A percentile compares a stretch with the other conserved stretches of the same genome.
Evolutionary conservation across 106 monocot species (phyloP).

Genomic region (Vanilla planifolia): DNA sequence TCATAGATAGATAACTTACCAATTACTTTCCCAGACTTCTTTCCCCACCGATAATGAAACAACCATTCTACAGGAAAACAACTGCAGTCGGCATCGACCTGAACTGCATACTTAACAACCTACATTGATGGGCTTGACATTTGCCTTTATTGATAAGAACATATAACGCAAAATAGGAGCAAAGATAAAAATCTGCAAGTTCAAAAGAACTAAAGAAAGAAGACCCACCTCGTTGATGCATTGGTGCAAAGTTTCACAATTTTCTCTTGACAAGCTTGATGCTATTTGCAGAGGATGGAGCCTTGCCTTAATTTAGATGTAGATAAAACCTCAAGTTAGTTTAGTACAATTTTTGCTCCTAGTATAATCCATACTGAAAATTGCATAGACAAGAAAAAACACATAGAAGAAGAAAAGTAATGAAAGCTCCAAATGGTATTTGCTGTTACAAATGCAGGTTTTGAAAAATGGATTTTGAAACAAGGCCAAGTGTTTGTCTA

Average conservation of each 20-base stretch:
- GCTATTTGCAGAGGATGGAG: constrained; percentile 87
- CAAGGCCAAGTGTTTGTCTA: too few relatives aligned
- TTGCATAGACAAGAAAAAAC: too few relatives aligned
- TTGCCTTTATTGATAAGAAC: constrained; percentile 11
- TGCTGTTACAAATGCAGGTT: too few relatives aligned
- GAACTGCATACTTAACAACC: constrained; percentile 74
- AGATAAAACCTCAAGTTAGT: too few relatives aligned
- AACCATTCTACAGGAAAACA: constrained; percentile 78
- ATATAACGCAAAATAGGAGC: not conserved
- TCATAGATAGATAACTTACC: constrained; percentile 31
- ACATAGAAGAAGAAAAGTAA: too few relatives aligned
- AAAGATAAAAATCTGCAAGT: not conserved
- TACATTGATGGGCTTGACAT: constrained; percentile 35
- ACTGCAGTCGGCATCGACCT: constrained; percentile 60
- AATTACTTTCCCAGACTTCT: constrained; percentile 67
- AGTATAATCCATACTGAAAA: too few relatives aligned
- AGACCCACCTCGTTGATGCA: constrained; percentile 70
- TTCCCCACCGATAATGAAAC: constrained; percentile 90
- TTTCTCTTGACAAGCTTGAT: constrained; percentile 59
- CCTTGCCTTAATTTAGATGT: constrained; percentile 55
- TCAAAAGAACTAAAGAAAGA: not conserved
- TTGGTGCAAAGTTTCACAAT: constrained; percentile 51
- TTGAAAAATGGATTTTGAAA: too few relatives aligned
- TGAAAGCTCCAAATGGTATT: too few relatives aligned
- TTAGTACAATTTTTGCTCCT: too few relatives aligned